Percentiles rank a stretch among this genome's conserved stretches.
Conservation (phyloP, 2,329 filamentous ascomycete genomes). For the Coniochaeta sp. region DNA sequence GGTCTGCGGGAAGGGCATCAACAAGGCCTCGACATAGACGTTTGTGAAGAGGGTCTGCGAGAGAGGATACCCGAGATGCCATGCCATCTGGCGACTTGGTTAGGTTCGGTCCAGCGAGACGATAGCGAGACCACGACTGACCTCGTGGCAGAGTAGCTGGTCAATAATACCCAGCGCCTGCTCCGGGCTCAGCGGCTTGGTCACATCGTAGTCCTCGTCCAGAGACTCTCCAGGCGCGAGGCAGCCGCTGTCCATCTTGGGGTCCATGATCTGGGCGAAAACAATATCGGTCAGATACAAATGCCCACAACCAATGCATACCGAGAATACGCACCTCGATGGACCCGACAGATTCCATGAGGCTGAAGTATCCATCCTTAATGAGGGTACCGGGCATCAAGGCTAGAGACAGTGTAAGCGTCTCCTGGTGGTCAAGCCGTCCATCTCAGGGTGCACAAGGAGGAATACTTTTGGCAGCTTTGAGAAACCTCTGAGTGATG, state of each 20-base stretch:
- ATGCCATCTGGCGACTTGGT: slow-evolving; percentile 66
- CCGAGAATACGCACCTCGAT: slow-evolving; percentile 51
- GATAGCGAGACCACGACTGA: slow-evolving; percentile 25
- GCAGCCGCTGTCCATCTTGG: slow-evolving; percentile 96
- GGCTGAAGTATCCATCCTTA: slow-evolving; percentile 89
- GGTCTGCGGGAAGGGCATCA: slow-evolving; percentile 60
- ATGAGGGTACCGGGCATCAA: slow-evolving; percentile 75
- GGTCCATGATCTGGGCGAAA: slow-evolving; percentile 85
- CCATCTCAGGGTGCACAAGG: background rate
- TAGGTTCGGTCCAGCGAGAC: background rate
- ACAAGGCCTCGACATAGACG: slow-evolving; percentile 76
- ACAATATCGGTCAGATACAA: background rate
- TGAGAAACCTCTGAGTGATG: slow-evolving; percentile 48
- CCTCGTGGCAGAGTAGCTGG: slow-evolving; percentile 82
- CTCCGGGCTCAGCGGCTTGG: slow-evolving; percentile 58
- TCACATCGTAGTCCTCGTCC: slow-evolving; percentile 75
- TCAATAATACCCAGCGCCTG: slow-evolving; percentile 93
- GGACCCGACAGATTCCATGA: slow-evolving; percentile 89
- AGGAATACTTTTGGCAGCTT: slow-evolving; percentile 42
- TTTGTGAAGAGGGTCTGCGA: slow-evolving; percentile 94
- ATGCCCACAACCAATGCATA: slow-evolving; percentile 2
- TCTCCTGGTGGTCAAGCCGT: background rate
- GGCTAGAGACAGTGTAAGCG: slow-evolving; percentile 40
- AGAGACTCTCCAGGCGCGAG: slow-evolving; percentile 71
- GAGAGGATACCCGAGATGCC: slow-evolving; percentile 92